Evolutionary conservation across 2,329 filamentous ascomycete species (phyloP), one percentile per base, ranked within the genome.

Genomic region (Fusarium clavum): DNA sequence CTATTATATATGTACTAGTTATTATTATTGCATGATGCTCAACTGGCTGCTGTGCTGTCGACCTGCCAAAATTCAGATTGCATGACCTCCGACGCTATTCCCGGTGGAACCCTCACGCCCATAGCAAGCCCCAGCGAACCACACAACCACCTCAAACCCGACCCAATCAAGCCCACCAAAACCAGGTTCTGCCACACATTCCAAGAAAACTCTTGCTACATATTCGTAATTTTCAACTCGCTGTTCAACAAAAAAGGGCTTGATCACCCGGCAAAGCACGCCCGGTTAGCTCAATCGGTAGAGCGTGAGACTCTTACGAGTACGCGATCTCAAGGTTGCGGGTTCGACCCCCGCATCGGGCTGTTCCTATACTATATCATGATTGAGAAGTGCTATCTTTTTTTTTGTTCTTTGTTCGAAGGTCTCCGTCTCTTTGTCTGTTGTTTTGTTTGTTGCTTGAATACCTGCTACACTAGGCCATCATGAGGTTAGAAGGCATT

Each of bases 271-370:
- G 85, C 83, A 81, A 84, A 78, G 79, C 79, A 79, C 79, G 77
- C 78, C 77, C 79, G 74, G 73, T 73, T 76, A 75, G 74, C 73
- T 77, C 74, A 76, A 77, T 77, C 76, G 75, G 75, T 89, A 90
- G 88, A 90, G 87, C 87, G 87, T 89, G 84, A 88, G 88, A 89
- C 88, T 90, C 88, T 86, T 85, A 86, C 9, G 73, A 76, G 75
- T 74, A 70, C 74, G 58, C 75, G 43, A 85, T 85, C 84, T 86
- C 82, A 85, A 86, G 84, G 83, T 82, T 85, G 83, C 82, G 83
- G 84, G 86, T 87, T 86, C 83, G 83, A 85, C 79, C 80, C 79
- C 80, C 80, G 78, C 79, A 78, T 81, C 76, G 78, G 78, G 79
- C 78, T 80, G 41, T 80, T 80, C 78, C 78, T 80, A 79, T 78